phyloP scores from a whole-genome alignment of 2,329 filamentous ascomycete species.

The Epicoccum sorghinum region DNA sequence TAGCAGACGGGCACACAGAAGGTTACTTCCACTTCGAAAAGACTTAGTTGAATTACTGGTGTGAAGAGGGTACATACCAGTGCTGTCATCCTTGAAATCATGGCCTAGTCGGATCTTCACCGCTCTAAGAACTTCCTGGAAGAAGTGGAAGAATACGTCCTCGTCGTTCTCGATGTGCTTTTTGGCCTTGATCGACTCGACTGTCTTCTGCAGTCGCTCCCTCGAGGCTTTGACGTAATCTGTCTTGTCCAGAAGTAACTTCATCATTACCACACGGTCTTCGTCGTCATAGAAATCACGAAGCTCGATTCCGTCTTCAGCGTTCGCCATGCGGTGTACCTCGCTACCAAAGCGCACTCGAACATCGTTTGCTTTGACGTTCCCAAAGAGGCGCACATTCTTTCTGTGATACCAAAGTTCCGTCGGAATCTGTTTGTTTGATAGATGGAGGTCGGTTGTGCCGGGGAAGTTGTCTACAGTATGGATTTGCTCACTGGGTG shows the following conservation, averaged over 20 bases:
- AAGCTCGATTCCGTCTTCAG: neutral
- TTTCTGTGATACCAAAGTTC: slow-evolving; percentile 12
- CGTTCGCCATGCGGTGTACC: slow-evolving; percentile 7
- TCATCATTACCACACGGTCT: slow-evolving; percentile 7
- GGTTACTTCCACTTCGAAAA: slow-evolving; percentile 14
- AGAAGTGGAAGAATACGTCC: slow-evolving; percentile 11
- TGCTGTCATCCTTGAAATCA: neutral
- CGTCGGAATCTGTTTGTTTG: slow-evolving; percentile 14
- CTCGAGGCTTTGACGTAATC: neutral
- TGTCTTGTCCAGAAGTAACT: slow-evolving; percentile 14
- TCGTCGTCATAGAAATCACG: neutral
- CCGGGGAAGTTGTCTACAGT: slow-evolving; percentile 17
- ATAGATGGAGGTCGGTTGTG: neutral
- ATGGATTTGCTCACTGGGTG: neutral
- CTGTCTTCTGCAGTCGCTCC: neutral
- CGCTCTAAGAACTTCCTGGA: slow-evolving; percentile 2
- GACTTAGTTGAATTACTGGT: neutral
- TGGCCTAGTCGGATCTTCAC: neutral
- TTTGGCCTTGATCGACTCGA: neutral
- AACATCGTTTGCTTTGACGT: neutral
- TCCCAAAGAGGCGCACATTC: neutral
- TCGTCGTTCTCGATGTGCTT: slow-evolving; percentile 9
- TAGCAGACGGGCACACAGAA: slow-evolving; percentile 23
- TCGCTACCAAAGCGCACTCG: slow-evolving; percentile 15
- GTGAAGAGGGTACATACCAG: neutral